Evolutionary conservation across 306 rosid species (phyloP).

Genomic region (Ochetophila trinervis): DNA sequence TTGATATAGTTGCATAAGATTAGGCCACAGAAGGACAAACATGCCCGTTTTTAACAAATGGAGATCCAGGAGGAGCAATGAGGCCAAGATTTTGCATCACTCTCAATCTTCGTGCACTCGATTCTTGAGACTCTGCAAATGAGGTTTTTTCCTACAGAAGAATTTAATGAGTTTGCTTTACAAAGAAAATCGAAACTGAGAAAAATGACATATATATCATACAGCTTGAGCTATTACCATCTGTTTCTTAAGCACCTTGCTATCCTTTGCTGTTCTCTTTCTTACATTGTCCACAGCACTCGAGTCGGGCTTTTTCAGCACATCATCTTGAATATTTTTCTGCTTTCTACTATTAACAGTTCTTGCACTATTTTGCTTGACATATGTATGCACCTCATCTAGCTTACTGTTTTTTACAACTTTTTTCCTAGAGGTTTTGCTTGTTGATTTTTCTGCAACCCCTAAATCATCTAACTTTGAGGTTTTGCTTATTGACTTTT

Average conservation of each 20-base stretch:
- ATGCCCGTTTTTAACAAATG: constrained; percentile 32
- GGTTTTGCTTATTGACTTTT: no score
- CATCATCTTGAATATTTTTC: not conserved
- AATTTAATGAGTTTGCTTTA: not conserved
- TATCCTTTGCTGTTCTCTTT: not conserved
- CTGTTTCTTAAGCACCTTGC: constrained; percentile 5
- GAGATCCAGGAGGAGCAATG: constrained; percentile 59
- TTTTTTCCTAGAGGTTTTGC: not conserved
- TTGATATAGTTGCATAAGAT: not conserved
- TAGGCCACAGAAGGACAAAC: not conserved
- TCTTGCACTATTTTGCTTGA: not conserved
- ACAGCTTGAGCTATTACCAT: constrained; percentile 22
- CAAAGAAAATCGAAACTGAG: not conserved
- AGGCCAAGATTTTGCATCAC: constrained; percentile 70
- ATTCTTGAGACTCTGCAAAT: constrained; percentile 38
- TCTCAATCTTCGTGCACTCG: constrained; percentile 51
- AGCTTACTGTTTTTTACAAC: not conserved
- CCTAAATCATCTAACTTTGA: not conserved
- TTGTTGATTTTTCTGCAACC: not conserved
- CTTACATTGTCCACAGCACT: not conserved
- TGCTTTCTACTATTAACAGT: not conserved
- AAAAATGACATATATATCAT: constrained; percentile 21
- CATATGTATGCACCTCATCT: constrained; percentile 13
- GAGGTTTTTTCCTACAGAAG: constrained; percentile 33
- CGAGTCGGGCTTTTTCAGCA: constrained; percentile 3